phyloP scores from a whole-genome alignment of 2,329 filamentous ascomycete genomes.

The Canariomyces notabilis region DNA sequence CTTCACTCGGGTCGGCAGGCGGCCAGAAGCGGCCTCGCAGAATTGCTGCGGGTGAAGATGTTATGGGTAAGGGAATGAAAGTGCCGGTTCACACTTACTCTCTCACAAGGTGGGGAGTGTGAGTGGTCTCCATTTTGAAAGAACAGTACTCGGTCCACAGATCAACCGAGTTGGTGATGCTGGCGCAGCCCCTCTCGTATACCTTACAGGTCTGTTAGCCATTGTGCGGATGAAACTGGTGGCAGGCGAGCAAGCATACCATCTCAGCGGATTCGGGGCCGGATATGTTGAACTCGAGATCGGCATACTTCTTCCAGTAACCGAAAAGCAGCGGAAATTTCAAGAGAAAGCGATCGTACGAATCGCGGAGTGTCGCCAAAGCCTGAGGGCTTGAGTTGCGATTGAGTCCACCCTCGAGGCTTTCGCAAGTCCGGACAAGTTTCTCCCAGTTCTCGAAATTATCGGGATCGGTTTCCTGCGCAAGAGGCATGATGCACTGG shows the following conservation, averaged over 20 bases:
- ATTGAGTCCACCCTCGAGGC: constrained; percentile 86
- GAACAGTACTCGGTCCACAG: constrained; percentile 96
- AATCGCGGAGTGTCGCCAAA: constrained; percentile 77
- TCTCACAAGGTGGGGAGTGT: constrained; percentile 92
- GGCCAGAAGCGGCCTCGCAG: constrained; percentile 39
- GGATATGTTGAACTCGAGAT: constrained; percentile 93
- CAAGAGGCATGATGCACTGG: constrained; percentile 3
- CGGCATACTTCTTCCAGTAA: constrained; percentile 99
- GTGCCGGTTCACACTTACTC: constrained; percentile 83
- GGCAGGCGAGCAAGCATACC: constrained; percentile 47
- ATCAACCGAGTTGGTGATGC: constrained; percentile 89
- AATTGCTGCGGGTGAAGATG: constrained; percentile 37
- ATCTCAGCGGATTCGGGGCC: constrained; percentile 96
- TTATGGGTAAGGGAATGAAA: constrained; percentile 63
- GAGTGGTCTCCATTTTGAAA: constrained; percentile 96
- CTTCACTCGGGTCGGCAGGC: constrained; percentile 30
- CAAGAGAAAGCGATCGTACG: constrained; percentile 87
- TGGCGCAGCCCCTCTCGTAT: constrained; percentile 91
- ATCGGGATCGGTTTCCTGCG: constrained; percentile 66
- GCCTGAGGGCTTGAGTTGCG: constrained; percentile 94
- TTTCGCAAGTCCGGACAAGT: constrained; percentile 75
- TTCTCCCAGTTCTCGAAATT: constrained; percentile 96
- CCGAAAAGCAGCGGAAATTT: constrained; percentile 96
- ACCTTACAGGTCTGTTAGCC: constrained; percentile 50
- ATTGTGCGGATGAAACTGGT: constrained; percentile 3